These are phyloP conservation scores for Hevea brasiliensis DNA, from an alignment of 345 rosid genomes.

Conservation along the genomic window DNA sequence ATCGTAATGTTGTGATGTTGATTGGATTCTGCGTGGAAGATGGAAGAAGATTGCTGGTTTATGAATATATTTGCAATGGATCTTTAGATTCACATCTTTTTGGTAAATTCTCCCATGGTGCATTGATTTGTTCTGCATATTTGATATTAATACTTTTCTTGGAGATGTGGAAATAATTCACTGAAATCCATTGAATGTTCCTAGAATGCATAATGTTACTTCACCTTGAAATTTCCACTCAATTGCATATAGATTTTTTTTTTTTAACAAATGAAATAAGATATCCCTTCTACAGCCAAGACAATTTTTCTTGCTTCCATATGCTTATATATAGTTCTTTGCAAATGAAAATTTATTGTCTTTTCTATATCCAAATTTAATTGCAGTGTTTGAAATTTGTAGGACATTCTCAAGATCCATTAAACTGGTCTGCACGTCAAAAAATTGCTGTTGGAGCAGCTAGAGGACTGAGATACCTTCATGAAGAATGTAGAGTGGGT, in stretches of 20 bases:
- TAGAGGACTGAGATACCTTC: conserved; percentile 95
- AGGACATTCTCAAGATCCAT: conserved; percentile 54
- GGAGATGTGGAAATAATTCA: not conserved
- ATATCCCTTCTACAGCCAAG: not conserved
- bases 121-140: not conserved
- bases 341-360: not conserved
- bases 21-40: conserved; percentile 35
- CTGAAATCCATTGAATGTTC: not conserved
- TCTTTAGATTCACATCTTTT: conserved; percentile 28
- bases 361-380: not conserved
- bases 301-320: not conserved
- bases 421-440: conserved; percentile 86
- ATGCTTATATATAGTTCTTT: not conserved
- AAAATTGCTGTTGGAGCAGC: conserved; percentile 98
- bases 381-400: conserved; percentile 16
- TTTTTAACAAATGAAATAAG: not conserved
- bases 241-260: not conserved
- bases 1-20: conserved; percentile 33
- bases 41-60: conserved; percentile 33
- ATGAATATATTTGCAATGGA: conserved; percentile 39
- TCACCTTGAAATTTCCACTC: conserved; percentile 1
- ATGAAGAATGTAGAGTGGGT: conserved; percentile 99
- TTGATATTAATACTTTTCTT: not conserved
- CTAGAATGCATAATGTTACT: not conserved
- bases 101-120: conserved; percentile 21